These are phyloP conservation scores for Aquilaria malaccensis DNA, from an alignment of 345 rosid genomes.

Conservation along the genomic window DNA sequence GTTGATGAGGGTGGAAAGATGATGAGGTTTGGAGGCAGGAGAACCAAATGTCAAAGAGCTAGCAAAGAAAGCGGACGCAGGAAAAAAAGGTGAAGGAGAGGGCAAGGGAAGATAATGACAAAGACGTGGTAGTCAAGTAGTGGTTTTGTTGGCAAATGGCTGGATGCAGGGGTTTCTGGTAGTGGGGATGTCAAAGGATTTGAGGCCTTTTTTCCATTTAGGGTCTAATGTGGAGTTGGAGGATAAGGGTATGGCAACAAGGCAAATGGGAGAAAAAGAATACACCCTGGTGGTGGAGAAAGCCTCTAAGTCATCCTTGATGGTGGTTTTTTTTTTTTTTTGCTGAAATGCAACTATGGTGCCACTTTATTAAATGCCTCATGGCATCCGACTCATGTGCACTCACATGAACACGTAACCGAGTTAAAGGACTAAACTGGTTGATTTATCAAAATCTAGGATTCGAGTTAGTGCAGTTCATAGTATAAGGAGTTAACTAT, in stretches of 20 bases:
- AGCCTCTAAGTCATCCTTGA: slow-evolving; percentile 15
- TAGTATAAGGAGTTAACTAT: no score
- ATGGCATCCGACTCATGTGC: no score
- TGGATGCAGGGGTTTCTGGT: slow-evolving; percentile 60
- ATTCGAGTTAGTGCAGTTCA: no score
- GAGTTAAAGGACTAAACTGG: no score
- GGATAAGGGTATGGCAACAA: slow-evolving; percentile 21
- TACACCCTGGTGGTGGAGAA: slow-evolving; percentile 25
- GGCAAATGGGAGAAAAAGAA: slow-evolving; percentile 21
- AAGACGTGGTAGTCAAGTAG: slow-evolving; percentile 60
- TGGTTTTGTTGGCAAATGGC: slow-evolving; percentile 29
- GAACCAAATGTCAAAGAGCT: slow-evolving; percentile 63
- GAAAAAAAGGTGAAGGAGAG: slow-evolving; percentile 53
- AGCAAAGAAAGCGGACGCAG: slow-evolving; percentile 51
- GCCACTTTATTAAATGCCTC: no score
- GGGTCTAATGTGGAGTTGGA: slow-evolving; percentile 61
- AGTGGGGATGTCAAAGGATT: slow-evolving; percentile 66
- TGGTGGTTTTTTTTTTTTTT: not conserved
- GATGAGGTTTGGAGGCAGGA: slow-evolving; percentile 71
- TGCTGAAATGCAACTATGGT: no score
- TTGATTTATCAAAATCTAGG: no score
- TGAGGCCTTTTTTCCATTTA: slow-evolving; percentile 70
- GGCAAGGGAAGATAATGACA: slow-evolving; percentile 56
- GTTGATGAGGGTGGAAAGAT: slow-evolving; percentile 56
- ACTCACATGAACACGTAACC: no score